Base-by-base conservation (phyloP, 139 green algal species). In the Bryopsis sp. region DNA sequence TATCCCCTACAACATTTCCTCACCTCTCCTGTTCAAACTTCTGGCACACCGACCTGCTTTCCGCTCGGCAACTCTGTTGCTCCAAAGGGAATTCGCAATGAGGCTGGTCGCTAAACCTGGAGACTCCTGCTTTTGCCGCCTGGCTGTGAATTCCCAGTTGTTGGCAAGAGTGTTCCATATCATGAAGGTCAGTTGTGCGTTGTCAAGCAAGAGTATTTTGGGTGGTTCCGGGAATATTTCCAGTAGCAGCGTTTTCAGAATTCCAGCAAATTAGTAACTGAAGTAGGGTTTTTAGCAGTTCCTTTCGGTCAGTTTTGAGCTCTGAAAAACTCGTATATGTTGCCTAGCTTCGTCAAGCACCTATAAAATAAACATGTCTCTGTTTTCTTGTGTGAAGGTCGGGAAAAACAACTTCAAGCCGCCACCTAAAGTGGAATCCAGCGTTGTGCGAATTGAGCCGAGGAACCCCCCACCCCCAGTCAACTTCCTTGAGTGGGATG, bases 1-100 rank as follows among this genome's bases (percentile, higher is more conserved):
- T 81, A 97, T 97, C 64, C 95, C 95, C 2, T 99, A 99, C 83
- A 94, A 98, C 76, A 99, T 99, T 60, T 99, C 94, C 7, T 97
- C 90, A 0, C 93, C 94, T 5, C 85, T 99, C 67, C 95, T 88
- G 5, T 99, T 99, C 87, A 98, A 98, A 78, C 89, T 99, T 72
- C 82, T 99, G 48, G 79, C 90, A 28, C 89, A 97, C 76, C 74
- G 82, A 50, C 84, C 83, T 2, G 64, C 78, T 46, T 97, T 96
- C 75, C 77, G 94, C 1, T 86, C 88, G 1, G 95, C 95, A 15
- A 84, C 98, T 58, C 95, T 99, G 81, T 98, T 99, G 95, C 97
- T 95, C 74, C 95, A 99, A 79, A 86, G 94, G 65, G 95, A 99
- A 82, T 99, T 99, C 88, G 94, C 95, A 1, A 97, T 98, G 90